Conservation (phyloP, 1,139 yeast genomes). For the Hyphopichia khmerensis region DNA sequence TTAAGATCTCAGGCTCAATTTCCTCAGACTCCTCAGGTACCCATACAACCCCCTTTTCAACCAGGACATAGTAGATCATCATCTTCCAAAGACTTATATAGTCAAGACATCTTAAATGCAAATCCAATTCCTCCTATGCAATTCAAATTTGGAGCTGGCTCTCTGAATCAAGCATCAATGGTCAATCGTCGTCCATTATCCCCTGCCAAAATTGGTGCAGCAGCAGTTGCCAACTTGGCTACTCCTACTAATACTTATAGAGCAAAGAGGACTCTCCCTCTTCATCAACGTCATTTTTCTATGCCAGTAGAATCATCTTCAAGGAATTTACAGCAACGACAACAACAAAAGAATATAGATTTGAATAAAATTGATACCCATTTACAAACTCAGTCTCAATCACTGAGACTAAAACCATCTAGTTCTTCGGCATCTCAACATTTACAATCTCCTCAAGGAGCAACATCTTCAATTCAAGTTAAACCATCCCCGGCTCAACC, state of each 20-base stretch:
- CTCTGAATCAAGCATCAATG: slow-evolving; percentile 12
- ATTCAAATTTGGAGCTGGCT: slow-evolving; percentile 42
- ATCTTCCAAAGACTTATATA: background rate
- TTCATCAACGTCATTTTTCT: slow-evolving; percentile 45
- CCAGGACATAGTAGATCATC: slow-evolving; percentile 1
- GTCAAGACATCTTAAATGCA: slow-evolving; percentile 11
- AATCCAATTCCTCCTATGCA: slow-evolving; percentile 35
- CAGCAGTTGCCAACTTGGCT: slow-evolving; percentile 59
- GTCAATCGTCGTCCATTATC: slow-evolving; percentile 35
- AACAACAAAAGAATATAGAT: slow-evolving; percentile 10
- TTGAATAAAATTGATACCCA: slow-evolving; percentile 11
- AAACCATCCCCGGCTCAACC: slow-evolving; percentile 49
- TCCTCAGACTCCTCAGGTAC: background rate
- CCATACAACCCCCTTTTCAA: background rate
- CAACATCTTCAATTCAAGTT: slow-evolving; percentile 43
- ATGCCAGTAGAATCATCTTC: slow-evolving; percentile 35
- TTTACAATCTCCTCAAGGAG: slow-evolving; percentile 22
- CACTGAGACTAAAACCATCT: background rate
- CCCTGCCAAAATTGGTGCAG: slow-evolving; percentile 73
- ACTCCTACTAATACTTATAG: slow-evolving; percentile 34
- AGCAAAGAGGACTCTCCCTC: slow-evolving; percentile 16
- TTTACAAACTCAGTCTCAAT: background rate
- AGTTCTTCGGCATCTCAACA: background rate
- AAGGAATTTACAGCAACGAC: background rate
- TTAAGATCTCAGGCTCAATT: slow-evolving; percentile 2